Conservation (phyloP, 2,329 filamentous ascomycete species). For the Fusarium nygamai region DNA sequence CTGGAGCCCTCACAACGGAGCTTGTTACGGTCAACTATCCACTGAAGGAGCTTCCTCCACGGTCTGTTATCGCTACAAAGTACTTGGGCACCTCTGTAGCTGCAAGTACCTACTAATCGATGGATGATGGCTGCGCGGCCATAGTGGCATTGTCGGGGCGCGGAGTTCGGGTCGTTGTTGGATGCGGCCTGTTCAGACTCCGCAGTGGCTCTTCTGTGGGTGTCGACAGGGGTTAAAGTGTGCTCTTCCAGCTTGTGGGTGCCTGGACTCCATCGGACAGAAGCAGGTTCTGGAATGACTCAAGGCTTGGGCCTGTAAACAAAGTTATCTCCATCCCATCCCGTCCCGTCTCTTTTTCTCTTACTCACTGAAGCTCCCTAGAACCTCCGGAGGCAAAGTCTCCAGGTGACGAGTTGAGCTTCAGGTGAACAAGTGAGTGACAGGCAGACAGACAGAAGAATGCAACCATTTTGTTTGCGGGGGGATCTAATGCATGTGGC, state of each 20-base stretch:
- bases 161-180: slow-evolving; percentile 36
- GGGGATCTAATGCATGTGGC: slow-evolving; percentile 25
- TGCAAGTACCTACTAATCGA: slow-evolving; percentile 3
- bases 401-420: neutral
- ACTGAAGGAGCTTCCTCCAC: slow-evolving; percentile 20
- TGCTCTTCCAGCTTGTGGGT: slow-evolving; percentile 30
- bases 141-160: slow-evolving; percentile 31
- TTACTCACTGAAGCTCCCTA: slow-evolving; percentile 24
- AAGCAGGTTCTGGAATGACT: slow-evolving; percentile 43
- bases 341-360: slow-evolving; percentile 34
- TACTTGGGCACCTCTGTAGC: neutral
- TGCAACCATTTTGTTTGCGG: neutral
- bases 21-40: neutral
- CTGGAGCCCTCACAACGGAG: slow-evolving; percentile 15
- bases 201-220: slow-evolving; percentile 32
- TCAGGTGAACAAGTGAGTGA: slow-evolving; percentile 14
- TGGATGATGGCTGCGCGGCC: slow-evolving; percentile 29
- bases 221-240: slow-evolving; percentile 32
- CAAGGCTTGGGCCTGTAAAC: slow-evolving; percentile 28
- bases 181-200: slow-evolving; percentile 16
- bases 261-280: slow-evolving; percentile 18
- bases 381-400: slow-evolving; percentile 20
- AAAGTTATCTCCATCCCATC: neutral
- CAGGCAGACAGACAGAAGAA: neutral
- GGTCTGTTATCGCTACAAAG: slow-evolving; percentile 22